Evolutionary conservation across 106 monocot genomes (phyloP).

Genomic region (Dendrobium nobile): DNA sequence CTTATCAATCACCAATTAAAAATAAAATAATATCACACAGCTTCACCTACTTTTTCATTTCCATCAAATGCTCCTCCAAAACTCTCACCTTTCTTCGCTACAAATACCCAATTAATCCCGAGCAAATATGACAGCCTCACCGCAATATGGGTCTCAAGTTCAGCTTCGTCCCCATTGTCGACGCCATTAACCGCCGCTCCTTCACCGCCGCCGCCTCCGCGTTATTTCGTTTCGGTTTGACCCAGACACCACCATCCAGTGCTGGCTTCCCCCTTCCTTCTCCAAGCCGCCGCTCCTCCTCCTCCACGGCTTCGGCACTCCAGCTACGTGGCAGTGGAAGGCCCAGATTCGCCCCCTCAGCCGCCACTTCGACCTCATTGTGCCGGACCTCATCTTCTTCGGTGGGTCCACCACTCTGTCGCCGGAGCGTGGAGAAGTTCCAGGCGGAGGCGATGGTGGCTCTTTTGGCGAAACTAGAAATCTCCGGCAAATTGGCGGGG

Average conservation of each 20-base stretch:
- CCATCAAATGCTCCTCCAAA: no score
- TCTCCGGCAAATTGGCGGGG: neutral
- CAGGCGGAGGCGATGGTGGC: neutral
- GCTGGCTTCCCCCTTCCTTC: neutral
- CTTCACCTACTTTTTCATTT: no score
- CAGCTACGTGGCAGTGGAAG: slow-evolving; percentile 1
- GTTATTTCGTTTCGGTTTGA: neutral
- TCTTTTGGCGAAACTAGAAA: neutral
- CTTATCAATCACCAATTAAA: no score
- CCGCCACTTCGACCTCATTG: slow-evolving; percentile 2
- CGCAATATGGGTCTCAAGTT: neutral
- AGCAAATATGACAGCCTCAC: no score
- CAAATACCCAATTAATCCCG: no score
- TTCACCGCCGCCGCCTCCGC: slow-evolving; percentile 15
- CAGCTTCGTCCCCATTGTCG: neutral
- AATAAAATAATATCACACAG: no score
- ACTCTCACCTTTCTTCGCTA: no score
- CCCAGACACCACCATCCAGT: slow-evolving; percentile 18
- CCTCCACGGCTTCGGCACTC: neutral
- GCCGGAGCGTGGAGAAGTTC: slow-evolving; percentile 10
- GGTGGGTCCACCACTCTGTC: slow-evolving; percentile 16
- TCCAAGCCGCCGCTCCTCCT: slow-evolving; percentile 1
- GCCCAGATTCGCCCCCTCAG: neutral
- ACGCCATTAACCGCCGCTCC: slow-evolving; percentile 8
- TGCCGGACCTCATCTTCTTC: slow-evolving; percentile 16